Base-by-base conservation (phyloP, 1,139 yeast species). In the Arxiozyma bovina region DNA sequence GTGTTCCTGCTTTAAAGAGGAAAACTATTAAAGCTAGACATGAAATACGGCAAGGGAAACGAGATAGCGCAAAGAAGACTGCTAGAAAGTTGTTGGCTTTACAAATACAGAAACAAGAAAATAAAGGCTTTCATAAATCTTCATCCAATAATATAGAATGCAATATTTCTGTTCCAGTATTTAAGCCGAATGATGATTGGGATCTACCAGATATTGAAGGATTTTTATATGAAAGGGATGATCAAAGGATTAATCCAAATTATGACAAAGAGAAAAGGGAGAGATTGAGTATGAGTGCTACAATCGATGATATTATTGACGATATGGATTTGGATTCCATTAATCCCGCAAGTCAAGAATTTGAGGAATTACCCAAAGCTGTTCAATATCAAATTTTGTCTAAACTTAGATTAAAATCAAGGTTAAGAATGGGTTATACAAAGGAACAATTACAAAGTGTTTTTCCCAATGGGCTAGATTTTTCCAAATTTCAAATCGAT, bases 341-440 rank as follows among this genome's bases (percentile, higher is more conserved):
- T 40, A 89, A 87, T 63, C 93, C 93, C 0, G 77, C 78, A 11
- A 85, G 93, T 0, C 69, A 76, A 45, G 87, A 82, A 59, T 87
- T 87, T 65, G 75, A 76, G 18, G 76, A 75, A 42, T 69, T 86
- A 25, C 96, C 99, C 0, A 73, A 85, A 54, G 80, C 91, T 0
- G 85, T 96, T 0, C 97, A 90, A 65, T 94, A 93, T 65, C 89
- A 89, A 80, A 80, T 90, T 2, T 72, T 94, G 27, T 88, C 93
- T 12, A 89, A 89, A 55, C 78, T 95, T 21, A 71, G 99, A 54
- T 73, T 90, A 42, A 78, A 89, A 58, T 91, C 98, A 0, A 74
- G 99, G 55, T 78, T 94, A 67, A 82, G 99, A 73, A 85, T 94
- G 96, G 99, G 99, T 0, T 89, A 86, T 65, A 77, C 91, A 0